Evolutionary conservation across 305 asterid species (phyloP).

Genomic region (Salvia sclarea): DNA sequence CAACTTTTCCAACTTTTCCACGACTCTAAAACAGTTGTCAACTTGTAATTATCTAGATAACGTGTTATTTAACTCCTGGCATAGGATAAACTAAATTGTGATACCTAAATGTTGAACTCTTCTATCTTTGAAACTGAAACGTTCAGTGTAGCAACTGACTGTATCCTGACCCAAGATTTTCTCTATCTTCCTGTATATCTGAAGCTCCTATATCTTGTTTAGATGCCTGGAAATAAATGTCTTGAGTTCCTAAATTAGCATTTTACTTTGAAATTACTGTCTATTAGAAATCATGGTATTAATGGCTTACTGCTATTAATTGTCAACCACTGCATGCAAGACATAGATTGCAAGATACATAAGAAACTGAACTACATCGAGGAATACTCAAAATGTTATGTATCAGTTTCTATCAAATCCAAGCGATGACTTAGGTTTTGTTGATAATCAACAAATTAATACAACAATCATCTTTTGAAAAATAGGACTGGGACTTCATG

Average conservation of each 20-base stretch:
- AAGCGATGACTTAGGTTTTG: constrained; percentile 8
- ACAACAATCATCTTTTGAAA: neutral
- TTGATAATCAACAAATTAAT: neutral
- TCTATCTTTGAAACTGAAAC: neutral
- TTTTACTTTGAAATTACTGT: neutral
- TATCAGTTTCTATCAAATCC: constrained; percentile 15
- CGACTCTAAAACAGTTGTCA: too few relatives aligned
- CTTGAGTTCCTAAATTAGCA: neutral
- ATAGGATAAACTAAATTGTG: too few relatives aligned
- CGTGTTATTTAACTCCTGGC: too few relatives aligned
- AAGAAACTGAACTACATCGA: neutral
- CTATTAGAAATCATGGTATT: too few relatives aligned
- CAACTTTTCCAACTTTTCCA: too few relatives aligned
- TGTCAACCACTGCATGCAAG: constrained; percentile 2
- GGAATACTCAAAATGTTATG: neutral
- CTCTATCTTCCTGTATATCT: neutral
- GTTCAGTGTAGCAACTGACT: neutral
- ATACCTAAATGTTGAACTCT: neutral
- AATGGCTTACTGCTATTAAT: neutral
- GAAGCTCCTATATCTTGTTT: neutral
- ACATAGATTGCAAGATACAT: neutral
- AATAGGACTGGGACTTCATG: constrained; percentile 14
- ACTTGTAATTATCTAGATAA: too few relatives aligned
- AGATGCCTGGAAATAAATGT: neutral
- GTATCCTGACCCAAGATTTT: neutral